These are phyloP conservation scores for Venturia nashicola DNA, from an alignment of 2,329 filamentous ascomycete genomes.

Conservation along the genomic window DNA sequence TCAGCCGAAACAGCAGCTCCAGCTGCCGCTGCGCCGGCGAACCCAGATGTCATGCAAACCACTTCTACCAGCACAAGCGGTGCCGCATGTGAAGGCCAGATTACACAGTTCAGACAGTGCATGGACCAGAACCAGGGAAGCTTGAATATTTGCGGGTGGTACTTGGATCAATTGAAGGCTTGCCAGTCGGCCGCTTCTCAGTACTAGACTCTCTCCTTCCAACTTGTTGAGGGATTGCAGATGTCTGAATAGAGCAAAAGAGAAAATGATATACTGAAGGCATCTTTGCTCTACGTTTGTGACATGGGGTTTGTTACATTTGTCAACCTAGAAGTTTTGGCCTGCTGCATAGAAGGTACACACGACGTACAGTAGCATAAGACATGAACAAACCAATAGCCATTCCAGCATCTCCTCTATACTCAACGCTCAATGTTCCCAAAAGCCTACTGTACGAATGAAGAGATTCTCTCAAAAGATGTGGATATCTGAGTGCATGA, in stretches of 20 bases:
- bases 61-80: conserved; percentile 12
- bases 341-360: neutral
- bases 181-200: conserved; percentile 35
- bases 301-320: neutral
- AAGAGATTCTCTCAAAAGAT: no score
- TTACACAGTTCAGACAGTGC: conserved; percentile 82
- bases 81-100: conserved; percentile 57
- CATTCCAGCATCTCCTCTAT: neutral
- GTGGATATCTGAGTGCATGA: no score
- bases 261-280: neutral
- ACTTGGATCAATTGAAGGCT: conserved; percentile 77
- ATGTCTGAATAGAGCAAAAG: neutral
- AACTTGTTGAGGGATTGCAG: neutral
- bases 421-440: no score
- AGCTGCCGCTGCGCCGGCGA: conserved; percentile 24
- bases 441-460: no score
- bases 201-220: conserved; percentile 26
- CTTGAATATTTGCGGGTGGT: conserved; percentile 95
- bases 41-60: conserved; percentile 16
- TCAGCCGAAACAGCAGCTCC: conserved; percentile 41
- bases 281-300: neutral
- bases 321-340: neutral
- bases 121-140: conserved; percentile 88
- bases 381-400: neutral
- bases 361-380: neutral